Evolutionary conservation across 495 filamentous ascomycete species (phyloP).

Genomic region (Xeromyces bisporus): DNA sequence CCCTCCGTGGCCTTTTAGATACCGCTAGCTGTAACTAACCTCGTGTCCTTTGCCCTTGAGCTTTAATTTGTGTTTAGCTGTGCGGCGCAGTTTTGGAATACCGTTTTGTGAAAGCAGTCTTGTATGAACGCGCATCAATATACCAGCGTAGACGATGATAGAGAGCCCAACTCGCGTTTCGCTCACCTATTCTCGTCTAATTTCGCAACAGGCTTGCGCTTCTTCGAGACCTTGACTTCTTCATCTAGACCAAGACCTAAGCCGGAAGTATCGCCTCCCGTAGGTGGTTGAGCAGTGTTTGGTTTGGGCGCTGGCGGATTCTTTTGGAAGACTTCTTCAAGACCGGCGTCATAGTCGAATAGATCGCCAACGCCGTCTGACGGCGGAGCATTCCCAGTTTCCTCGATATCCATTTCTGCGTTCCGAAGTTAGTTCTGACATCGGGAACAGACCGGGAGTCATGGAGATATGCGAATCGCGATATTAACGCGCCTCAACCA

Average conservation of each 20-base stretch:
- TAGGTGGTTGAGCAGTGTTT: constrained; percentile 12
- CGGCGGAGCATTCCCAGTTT: constrained; percentile 5
- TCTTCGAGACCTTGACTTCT: constrained; percentile 65
- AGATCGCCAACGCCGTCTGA: constrained; percentile 38
- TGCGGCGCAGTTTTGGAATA: constrained; percentile 62
- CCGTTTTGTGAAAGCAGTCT: constrained; percentile 67
- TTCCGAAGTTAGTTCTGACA: background rate
- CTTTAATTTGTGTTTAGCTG: constrained; percentile 51
- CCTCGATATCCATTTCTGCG: background rate
- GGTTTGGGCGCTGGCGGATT: constrained; percentile 16
- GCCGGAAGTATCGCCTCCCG: constrained; percentile 15
- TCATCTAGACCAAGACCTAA: constrained; percentile 60
- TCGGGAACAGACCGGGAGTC: no score
- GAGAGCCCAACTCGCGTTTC: background rate
- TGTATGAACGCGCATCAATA: background rate
- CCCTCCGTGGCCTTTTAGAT: no score
- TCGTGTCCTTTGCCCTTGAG: constrained; percentile 92
- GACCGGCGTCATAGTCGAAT: constrained; percentile 52
- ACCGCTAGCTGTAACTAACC: constrained; percentile 26
- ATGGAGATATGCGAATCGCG: no score
- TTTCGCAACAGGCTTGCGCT: constrained; percentile 60
- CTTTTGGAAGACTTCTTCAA: constrained; percentile 33
- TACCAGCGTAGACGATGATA: no score
- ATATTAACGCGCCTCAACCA: no score
- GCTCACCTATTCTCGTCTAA: constrained; percentile 63